phyloP scores from a whole-genome alignment of 106 monocot genomes.

The Dactylorhiza incarnata region DNA sequence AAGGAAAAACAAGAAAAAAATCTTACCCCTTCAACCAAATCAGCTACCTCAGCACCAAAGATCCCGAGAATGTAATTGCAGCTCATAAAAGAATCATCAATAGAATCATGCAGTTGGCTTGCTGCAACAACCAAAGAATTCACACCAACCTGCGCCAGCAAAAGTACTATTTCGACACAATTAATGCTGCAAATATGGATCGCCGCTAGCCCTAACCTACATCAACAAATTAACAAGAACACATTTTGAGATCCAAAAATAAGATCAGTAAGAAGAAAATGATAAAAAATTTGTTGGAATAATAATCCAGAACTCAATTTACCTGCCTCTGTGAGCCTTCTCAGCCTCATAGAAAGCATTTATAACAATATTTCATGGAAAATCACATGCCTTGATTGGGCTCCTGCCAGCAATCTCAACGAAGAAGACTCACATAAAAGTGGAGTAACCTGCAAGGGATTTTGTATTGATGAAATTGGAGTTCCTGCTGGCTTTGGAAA shows the following conservation, averaged over 20 bases:
- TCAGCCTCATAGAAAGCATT: constrained; percentile 86
- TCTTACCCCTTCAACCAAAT: constrained; percentile 80
- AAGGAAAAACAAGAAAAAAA: neutral
- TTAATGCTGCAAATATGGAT: constrained; percentile 89
- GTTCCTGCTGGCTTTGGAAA: too few relatives aligned
- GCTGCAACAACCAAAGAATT: constrained; percentile 79
- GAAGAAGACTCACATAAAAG: constrained; percentile 17
- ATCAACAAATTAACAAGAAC: neutral
- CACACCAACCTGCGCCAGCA: constrained; percentile 71
- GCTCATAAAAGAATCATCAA: constrained; percentile 83
- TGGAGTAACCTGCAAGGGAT: too few relatives aligned
- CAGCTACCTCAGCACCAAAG: constrained; percentile 73
- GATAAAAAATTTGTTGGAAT: neutral
- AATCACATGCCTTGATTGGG: constrained; percentile 67
- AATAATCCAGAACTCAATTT: neutral
- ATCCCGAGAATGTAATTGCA: constrained; percentile 46
- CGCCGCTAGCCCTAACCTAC: constrained; percentile 77
- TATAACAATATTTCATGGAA: constrained; percentile 68
- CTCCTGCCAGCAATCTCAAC: constrained; percentile 41
- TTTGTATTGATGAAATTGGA: too few relatives aligned
- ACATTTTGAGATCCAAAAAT: too few relatives aligned
- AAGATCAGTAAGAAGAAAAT: neutral
- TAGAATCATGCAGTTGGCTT: constrained; percentile 82
- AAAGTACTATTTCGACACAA: constrained; percentile 83
- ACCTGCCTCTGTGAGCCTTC: constrained; percentile 91